These are phyloP conservation scores for Stentor roeselii DNA, from an alignment of 73 alveolate genomes.

Conservation along the genomic window DNA sequence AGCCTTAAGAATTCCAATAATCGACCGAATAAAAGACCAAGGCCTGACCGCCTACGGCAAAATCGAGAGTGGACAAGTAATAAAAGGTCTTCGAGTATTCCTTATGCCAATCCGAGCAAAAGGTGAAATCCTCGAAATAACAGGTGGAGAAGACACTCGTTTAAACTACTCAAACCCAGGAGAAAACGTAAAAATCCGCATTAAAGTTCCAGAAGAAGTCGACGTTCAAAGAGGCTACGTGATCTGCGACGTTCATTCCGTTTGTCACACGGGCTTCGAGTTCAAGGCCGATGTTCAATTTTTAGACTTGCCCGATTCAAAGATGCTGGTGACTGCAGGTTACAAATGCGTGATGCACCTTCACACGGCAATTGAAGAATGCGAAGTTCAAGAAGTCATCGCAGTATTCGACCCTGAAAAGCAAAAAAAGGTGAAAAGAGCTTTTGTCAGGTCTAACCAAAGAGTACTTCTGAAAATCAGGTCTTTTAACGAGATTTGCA, in stretches of 20 bases:
- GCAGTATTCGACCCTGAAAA: conserved; percentile 50
- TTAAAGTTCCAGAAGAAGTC: conserved; percentile 49
- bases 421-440: conserved; percentile 59
- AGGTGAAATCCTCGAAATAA: conserved; percentile 37
- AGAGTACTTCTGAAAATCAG: neutral
- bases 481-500: neutral
- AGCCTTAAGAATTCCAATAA: conserved; percentile 79
- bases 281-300: conserved; percentile 52
- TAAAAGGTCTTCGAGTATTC: conserved; percentile 44
- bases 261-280: conserved; percentile 37
- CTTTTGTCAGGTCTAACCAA: conserved; percentile 13
- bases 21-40: conserved; percentile 49
- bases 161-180: conserved; percentile 57
- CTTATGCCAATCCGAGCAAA: conserved; percentile 38
- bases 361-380: conserved; percentile 89
- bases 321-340: conserved; percentile 57
- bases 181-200: conserved; percentile 47
- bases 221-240: conserved; percentile 52
- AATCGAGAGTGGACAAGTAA: conserved; percentile 59
- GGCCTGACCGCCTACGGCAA: conserved; percentile 42
- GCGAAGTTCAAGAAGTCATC: conserved; percentile 60
- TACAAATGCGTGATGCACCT: conserved; percentile 71
- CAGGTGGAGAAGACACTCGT: conserved; percentile 46
- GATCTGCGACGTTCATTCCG: conserved; percentile 48
- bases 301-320: conserved; percentile 48